Base-by-base conservation (phyloP, 176 grass and related monocot species). In the Neostapfia colusana region DNA sequence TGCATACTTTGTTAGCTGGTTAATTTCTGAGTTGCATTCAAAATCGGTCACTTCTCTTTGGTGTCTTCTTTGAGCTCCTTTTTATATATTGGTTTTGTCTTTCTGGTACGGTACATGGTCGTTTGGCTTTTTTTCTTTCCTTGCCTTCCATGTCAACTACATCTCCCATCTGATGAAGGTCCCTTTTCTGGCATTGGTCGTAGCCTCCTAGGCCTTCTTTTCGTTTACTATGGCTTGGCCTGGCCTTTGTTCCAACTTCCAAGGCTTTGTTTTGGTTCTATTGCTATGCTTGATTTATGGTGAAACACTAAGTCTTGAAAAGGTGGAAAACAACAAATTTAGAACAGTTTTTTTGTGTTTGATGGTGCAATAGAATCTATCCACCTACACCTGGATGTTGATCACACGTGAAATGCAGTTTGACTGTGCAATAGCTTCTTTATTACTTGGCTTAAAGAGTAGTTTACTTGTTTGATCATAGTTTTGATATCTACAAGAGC, bases 1-100 rank as follows among this genome's bases (percentile, higher is more conserved):
- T 63, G 42, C 2, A 18, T 84, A 56, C 72, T 82, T 54, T 40
- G 46, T 86, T 84, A 71, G 42, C 54, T 82, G 38, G 76, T 20
- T 43, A 41, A 65, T 74, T 64, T 64, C 37, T 37, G 14, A 74
- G 39, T 66, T 53, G 24, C 69, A 50, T 74, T 35, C 18, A 61
- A 27, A 61, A 13, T 61, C 5, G 14, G 26, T 7, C 10, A 63
- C 27, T 59, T 77, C 13, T 63, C 58, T 82, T 74, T 57, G n/a
- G 7, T 31, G 31, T 31, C 31, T 31, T 3, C 31, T 31, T 1
- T 31, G 31, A 31, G 3, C 31, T 31, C 31, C 31, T 31, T 37
- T 70, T 67, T 8, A 4, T 59, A 46, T 72, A 26, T 20, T 0
- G 2, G 5, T 44, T 75, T 78, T 0, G 17, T 37, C 62, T 79